These are phyloP conservation scores for Phytophthora fragariaefolia DNA, from an alignment of 352 stramenopile genomes.

Conservation along the genomic window DNA sequence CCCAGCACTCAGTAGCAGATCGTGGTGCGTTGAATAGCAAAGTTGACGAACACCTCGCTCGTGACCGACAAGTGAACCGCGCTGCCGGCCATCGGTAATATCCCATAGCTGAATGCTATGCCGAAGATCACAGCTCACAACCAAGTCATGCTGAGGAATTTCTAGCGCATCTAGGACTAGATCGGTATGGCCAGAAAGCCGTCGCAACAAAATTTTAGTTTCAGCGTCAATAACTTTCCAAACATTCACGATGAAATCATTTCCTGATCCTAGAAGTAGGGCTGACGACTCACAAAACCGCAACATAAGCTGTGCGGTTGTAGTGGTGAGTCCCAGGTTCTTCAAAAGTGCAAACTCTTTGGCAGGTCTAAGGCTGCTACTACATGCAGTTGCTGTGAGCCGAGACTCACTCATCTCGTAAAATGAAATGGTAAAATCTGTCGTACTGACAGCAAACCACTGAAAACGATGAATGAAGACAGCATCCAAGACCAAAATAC, in stretches of 20 bases:
- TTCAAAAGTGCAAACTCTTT: conserved; percentile 52
- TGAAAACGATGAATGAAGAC: conserved; percentile 67
- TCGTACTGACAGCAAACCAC: conserved; percentile 73
- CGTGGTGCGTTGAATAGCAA: conserved; percentile 76
- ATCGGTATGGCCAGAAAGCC: conserved; percentile 55
- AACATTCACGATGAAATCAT: conserved; percentile 74
- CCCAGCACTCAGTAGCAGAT: conserved; percentile 79
- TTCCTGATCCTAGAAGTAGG: conserved; percentile 65
- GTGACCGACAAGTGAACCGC: conserved; percentile 67
- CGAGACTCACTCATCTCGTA: conserved; percentile 75
- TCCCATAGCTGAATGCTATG: conserved; percentile 84
- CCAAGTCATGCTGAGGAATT: conserved; percentile 73
- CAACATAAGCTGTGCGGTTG: conserved; percentile 63
- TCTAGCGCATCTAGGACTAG: conserved; percentile 77
- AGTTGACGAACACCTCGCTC: conserved; percentile 76
- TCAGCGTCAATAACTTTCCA: conserved; percentile 70
- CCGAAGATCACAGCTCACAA: conserved; percentile 80
- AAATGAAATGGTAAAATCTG: conserved; percentile 86
- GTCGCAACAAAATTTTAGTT: conserved; percentile 67
- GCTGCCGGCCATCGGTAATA: conserved; percentile 67
- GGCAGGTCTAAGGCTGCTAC: conserved; percentile 7
- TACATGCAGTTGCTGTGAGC: background rate
- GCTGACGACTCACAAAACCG: conserved; percentile 66
- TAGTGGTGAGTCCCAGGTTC: conserved; percentile 67
- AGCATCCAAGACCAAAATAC: conserved; percentile 72